Percentiles rank a stretch among this genome's conserved stretches.
Conservation (phyloP, 2,329 filamentous ascomycete species). For the Hypoxylon sp. region DNA sequence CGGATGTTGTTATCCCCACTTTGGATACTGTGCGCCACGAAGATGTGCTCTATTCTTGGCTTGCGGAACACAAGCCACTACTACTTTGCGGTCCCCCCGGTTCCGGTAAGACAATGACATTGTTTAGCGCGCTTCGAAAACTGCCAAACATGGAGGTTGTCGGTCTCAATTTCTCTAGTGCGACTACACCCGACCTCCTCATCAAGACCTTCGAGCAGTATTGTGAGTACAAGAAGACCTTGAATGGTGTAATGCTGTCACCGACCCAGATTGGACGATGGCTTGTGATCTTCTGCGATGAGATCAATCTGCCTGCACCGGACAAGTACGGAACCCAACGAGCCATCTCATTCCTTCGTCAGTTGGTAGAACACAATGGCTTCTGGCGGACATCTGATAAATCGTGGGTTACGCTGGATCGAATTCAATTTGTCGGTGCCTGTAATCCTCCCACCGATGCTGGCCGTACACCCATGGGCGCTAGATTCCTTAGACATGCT, state of each 20-base stretch:
- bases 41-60: conserved; percentile 99
- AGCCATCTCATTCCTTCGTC: conserved; percentile 96
- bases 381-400: conserved; percentile 99
- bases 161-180: conserved; percentile 98
- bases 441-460: conserved; percentile 99
- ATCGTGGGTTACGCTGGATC: conserved; percentile 96
- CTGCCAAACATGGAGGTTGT: conserved; percentile 99
- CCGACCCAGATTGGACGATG: conserved; percentile 97
- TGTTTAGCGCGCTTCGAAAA: conserved; percentile 97
- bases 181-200: conserved; percentile 95
- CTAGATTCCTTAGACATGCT: conserved; percentile 94
- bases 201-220: conserved; percentile 99
- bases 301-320: conserved; percentile 98
- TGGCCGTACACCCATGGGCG: conserved; percentile 93
- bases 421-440: conserved; percentile 98
- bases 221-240: conserved; percentile 98
- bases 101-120: conserved; percentile 99
- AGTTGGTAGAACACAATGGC: conserved; percentile 98
- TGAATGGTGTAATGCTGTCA: conserved; percentile 95
- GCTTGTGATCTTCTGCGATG: conserved; percentile 99
- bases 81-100: conserved; percentile 96
- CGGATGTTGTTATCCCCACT: conserved; percentile 98
- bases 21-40: conserved; percentile 97
- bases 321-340: conserved; percentile 98
- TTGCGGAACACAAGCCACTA: conserved; percentile 97